These are phyloP conservation scores for Alternaria incomplexa DNA, from an alignment of 2,329 filamentous ascomycete species.

Conservation along the genomic window DNA sequence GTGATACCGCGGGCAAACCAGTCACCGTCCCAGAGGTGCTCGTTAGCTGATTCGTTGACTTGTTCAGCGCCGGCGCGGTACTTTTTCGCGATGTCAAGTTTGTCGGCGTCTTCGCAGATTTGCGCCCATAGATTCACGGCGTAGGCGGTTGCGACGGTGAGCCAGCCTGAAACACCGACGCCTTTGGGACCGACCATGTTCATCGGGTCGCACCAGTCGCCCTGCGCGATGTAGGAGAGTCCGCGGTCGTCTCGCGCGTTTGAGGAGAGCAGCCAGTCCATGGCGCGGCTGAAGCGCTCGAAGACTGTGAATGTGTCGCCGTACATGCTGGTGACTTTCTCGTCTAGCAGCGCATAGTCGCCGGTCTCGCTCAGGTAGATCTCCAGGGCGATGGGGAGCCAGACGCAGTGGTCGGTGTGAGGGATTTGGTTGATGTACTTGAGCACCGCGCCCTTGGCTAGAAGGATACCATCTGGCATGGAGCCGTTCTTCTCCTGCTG, in stretches of 20 bases:
- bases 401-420: slow-evolving; percentile 66
- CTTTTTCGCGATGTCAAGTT: slow-evolving; percentile 50
- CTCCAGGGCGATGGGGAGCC: slow-evolving; percentile 62
- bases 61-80: slow-evolving; percentile 55
- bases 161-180: slow-evolving; percentile 64
- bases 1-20: slow-evolving; percentile 66
- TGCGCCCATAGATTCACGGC: slow-evolving; percentile 61
- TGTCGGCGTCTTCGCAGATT: slow-evolving; percentile 56
- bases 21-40: slow-evolving; percentile 62
- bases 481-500: slow-evolving; percentile 63
- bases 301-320: slow-evolving; percentile 59
- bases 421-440: slow-evolving; percentile 69
- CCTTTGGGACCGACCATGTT: slow-evolving; percentile 68
- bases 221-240: slow-evolving; percentile 64
- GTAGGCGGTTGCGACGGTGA: slow-evolving; percentile 62
- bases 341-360: slow-evolving; percentile 59
- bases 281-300: slow-evolving; percentile 62
- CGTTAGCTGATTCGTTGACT: slow-evolving; percentile 60
- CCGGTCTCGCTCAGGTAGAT: slow-evolving; percentile 63
- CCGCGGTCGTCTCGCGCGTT: slow-evolving; percentile 59
- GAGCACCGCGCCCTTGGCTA: slow-evolving; percentile 61
- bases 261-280: slow-evolving; percentile 60
- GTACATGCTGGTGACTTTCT: slow-evolving; percentile 51
- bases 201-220: slow-evolving; percentile 67
- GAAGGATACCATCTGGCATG: slow-evolving; percentile 64